These are phyloP conservation scores for Boletus sp. DNA, from an alignment of 768 basidiomycete genomes.

Conservation along the genomic window DNA sequence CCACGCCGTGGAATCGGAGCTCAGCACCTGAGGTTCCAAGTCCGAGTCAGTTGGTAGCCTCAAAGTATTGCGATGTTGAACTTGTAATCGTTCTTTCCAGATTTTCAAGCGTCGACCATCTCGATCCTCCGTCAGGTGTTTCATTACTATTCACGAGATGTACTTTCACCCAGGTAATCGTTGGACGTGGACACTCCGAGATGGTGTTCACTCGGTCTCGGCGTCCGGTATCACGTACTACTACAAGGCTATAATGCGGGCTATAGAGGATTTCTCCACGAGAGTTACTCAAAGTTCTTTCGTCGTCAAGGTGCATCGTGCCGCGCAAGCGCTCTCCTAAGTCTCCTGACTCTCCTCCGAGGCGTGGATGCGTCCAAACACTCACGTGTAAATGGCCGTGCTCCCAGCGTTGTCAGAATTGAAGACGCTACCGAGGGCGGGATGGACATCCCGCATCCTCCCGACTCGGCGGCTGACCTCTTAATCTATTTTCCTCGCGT, in stretches of 20 bases:
- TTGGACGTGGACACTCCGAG: no score
- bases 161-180: background rate
- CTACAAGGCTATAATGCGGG: background rate
- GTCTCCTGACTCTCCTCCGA: background rate
- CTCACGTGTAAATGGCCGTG: background rate
- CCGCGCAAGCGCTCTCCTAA: no score
- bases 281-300: background rate
- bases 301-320: background rate
- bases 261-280: background rate
- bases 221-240: background rate
- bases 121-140: no score
- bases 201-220: background rate
- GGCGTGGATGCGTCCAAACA: background rate
- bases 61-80: no score
- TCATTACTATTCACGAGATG: no score
- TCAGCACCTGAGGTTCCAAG: no score
- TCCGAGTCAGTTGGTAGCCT: no score
- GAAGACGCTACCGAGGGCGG: background rate
- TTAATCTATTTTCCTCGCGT: background rate
- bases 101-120: no score
- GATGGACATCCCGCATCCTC: background rate
- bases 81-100: no score
- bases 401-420: background rate
- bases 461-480: background rate
- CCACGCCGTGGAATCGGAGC: no score